A percentile compares a stretch with the other conserved stretches of the same genome.
These are phyloP conservation scores for Oryza glumipatula DNA, from an alignment of 176 grass and related monocot species.

Conservation along the genomic window DNA sequence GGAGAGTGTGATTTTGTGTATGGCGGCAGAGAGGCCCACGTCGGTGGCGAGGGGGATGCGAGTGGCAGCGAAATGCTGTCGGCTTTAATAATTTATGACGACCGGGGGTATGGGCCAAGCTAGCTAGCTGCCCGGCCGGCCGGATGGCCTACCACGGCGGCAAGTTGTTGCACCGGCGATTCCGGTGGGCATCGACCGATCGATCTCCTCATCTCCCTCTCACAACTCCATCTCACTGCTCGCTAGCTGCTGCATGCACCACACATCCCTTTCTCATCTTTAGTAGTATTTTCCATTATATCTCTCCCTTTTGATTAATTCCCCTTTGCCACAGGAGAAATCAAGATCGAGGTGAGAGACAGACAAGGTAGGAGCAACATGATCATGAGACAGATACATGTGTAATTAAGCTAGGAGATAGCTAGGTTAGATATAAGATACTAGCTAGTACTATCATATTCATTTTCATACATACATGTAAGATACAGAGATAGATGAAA, in stretches of 20 bases:
- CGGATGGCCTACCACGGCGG: constrained; percentile 46
- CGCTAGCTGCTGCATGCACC: neutral
- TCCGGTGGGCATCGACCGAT: constrained; percentile 40
- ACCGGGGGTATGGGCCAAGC: constrained; percentile 39
- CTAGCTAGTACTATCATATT: neutral
- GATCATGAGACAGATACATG: neutral
- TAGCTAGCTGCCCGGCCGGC: neutral
- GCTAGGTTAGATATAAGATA: neutral
- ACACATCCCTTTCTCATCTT: constrained; percentile 60
- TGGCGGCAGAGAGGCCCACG: constrained; percentile 55
- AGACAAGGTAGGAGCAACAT: neutral
- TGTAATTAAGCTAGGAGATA: neutral
- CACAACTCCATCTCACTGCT: neutral
- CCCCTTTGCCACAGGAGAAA: constrained; percentile 22
- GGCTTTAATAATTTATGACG: constrained; percentile 65
- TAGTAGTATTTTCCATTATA: constrained; percentile 32
- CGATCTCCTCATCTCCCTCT: neutral
- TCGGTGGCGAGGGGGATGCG: constrained; percentile 25
- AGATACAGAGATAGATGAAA: neutral
- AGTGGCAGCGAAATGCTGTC: constrained; percentile 45
- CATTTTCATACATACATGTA: neutral
- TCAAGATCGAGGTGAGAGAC: neutral
- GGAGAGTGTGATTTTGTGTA: neutral
- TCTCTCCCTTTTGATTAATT: constrained; percentile 42
- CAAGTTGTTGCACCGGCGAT: constrained; percentile 64